Evolutionary conservation across 257 asterid genomes (phyloP).

Genomic region (Penstemon barbatus): DNA sequence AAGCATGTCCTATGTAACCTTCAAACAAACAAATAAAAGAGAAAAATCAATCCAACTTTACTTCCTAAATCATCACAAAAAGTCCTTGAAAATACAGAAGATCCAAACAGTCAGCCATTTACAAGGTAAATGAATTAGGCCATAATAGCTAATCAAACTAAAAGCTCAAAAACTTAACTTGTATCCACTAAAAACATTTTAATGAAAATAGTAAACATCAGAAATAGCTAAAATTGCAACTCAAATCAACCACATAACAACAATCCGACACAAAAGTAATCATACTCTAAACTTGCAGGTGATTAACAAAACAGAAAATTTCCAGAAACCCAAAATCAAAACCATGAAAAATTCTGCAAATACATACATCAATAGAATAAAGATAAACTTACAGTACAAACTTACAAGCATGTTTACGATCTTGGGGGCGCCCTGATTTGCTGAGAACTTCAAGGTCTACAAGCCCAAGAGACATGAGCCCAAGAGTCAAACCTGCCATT

Average conservation of each 20-base stretch:
- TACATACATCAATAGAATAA: neutral
- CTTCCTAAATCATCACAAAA: constrained; percentile 17
- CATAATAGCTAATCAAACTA: neutral
- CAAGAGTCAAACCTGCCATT: constrained; percentile 99
- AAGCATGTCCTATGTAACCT: neutral
- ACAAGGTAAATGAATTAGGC: neutral
- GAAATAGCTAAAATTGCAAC: neutral
- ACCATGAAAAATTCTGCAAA: neutral
- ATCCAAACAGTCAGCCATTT: neutral
- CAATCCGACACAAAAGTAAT: constrained; percentile 16
- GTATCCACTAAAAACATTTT: neutral
- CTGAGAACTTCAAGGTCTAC: constrained; percentile 99
- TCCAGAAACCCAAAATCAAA: constrained; percentile 18
- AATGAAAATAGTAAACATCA: constrained; percentile 18
- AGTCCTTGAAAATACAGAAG: neutral
- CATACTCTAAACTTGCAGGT: constrained; percentile 10
- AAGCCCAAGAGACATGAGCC: constrained; percentile 96
- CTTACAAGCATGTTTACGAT: constrained; percentile 93
- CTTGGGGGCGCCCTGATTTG: constrained; percentile 88
- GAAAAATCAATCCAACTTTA: constrained; percentile 1
- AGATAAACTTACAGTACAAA: constrained; percentile 49
- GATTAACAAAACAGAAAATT: neutral
- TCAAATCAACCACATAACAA: constrained; percentile 21
- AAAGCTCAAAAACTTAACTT: neutral
- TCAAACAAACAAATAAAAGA: neutral